Evolutionary conservation across 192 early-diverging fungal species (phyloP), one percentile per base, ranked within the genome.

Genomic region (Chytriomyces sp.): DNA sequence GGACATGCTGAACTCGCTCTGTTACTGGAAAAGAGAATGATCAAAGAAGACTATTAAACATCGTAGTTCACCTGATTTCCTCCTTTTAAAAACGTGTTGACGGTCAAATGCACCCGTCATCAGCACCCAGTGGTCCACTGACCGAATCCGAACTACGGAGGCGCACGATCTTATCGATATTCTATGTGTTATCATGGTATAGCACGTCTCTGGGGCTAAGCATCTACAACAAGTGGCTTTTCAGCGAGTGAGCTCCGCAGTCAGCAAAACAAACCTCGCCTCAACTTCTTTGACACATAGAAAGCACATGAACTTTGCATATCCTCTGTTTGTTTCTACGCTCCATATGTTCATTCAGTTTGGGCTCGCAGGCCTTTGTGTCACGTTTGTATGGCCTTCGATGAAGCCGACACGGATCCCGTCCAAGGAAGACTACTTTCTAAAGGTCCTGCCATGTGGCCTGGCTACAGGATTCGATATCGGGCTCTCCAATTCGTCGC

Each of bases 201-300:
- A 82, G 85, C 26, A 90, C 88, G 28, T 89, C 96, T 1, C 88
- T 93, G 0, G 69, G 86, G 6, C 81, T 98, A 31, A 90, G 90
- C 1, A 83, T 95, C 3, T 98, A 94, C 80, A 98, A 98, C 88
- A 94, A 92, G 63, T 98, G 93, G 93, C 83, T 98, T 65, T 95
- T 98, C 82, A 91, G 93, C 32, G 74, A 34, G 64, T 65, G 0
- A 3, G 3, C 0, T 3, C 26, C 1, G 56, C 56, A 7, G 19
- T 26, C 1, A 26, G 31, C 56, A 58, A 30, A 32, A 30, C 28
- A 30, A 31, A 17, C 12, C 36, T 12, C 30, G 19, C 60, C 17
- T 26, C 56, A 19, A 10, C 8, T 10, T 22, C 56, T 19, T 12
- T 0, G 8, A 10, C 56, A 33, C 7, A 22, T 53, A 55, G 84